Evolutionary conservation across 1,284 basidiomycete species (phyloP).

Genomic region (Rugosomyces carneus): DNA sequence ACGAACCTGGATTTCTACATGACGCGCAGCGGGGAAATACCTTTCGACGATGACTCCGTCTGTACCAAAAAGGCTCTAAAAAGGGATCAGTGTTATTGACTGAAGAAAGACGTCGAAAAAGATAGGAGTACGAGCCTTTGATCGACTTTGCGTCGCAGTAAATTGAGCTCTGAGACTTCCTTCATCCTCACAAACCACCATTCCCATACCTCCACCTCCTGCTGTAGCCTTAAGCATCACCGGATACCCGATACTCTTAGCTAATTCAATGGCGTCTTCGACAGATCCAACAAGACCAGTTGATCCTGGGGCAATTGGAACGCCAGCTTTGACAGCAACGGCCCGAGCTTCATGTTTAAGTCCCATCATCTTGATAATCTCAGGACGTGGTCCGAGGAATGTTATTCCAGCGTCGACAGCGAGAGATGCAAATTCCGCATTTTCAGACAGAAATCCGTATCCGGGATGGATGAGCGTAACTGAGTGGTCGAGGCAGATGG

Average conservation of each 20-base stretch:
- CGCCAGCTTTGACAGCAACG: constrained; percentile 8
- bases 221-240: constrained; percentile 67
- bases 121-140: constrained; percentile 31
- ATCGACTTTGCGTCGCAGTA: constrained; percentile 33
- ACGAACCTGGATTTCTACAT: constrained; percentile 62
- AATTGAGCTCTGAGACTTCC: constrained; percentile 36
- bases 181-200: constrained; percentile 49
- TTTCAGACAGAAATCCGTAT: constrained; percentile 67
- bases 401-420: constrained; percentile 46
- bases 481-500: constrained; percentile 35
- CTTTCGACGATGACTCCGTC: constrained; percentile 57
- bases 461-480: constrained; percentile 61
- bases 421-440: constrained; percentile 47
- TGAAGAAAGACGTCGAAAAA: too few species aligned
- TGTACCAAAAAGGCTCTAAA: constrained; percentile 47
- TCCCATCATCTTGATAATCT: constrained; percentile 35
- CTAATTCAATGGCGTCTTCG: constrained; percentile 7
- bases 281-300: constrained; percentile 6
- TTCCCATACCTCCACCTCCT: constrained; percentile 70
- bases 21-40: constrained; percentile 49
- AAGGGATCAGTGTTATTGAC: background rate
- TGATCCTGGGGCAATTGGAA: constrained; percentile 14
- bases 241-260: constrained; percentile 45
- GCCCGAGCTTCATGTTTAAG: constrained; percentile 13
- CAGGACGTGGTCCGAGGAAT: constrained; percentile 56